phyloP scores from a whole-genome alignment of 2,329 filamentous ascomycete species.

The Talaromyces funiculosus region DNA sequence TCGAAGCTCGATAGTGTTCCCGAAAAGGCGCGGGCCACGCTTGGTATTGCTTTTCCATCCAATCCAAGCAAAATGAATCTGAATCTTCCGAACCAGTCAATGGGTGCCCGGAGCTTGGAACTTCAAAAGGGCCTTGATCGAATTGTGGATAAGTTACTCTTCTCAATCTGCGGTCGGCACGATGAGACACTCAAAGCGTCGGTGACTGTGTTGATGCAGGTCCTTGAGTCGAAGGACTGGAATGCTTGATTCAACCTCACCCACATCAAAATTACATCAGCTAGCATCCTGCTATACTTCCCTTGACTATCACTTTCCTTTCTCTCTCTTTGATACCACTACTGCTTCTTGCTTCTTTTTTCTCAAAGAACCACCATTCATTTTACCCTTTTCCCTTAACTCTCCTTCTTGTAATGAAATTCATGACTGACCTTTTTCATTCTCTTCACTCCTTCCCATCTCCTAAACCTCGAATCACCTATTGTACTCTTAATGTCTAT shows the following conservation, averaged over 20 bases:
- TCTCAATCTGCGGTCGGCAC: slow-evolving; percentile 30
- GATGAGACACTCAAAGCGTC: slow-evolving; percentile 34
- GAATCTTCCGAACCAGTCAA: slow-evolving; percentile 20
- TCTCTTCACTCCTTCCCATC: background rate
- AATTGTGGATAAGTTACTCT: slow-evolving; percentile 33
- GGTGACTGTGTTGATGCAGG: slow-evolving; percentile 33
- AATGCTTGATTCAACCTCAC: slow-evolving; percentile 7
- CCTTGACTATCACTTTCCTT: background rate
- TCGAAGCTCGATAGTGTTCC: slow-evolving; percentile 27
- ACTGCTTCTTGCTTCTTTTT: background rate
- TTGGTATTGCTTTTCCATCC: slow-evolving; percentile 28
- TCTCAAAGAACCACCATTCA: background rate
- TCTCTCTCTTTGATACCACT: slow-evolving; percentile 9
- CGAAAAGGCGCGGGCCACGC: slow-evolving; percentile 28
- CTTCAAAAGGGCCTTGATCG: slow-evolving; percentile 28
- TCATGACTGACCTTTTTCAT: background rate
- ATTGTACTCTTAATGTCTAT: slow-evolving; percentile 7
- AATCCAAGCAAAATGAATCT: background rate
- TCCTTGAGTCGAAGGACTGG: slow-evolving; percentile 30
- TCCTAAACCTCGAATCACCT: background rate
- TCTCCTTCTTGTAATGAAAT: slow-evolving; percentile 6
- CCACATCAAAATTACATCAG: background rate
- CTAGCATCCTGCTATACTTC: background rate
- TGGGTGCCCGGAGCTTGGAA: slow-evolving; percentile 27
- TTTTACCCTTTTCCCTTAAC: background rate